phyloP scores from a whole-genome alignment of 495 filamentous ascomycete genomes.

The Penicillium chermesinum region DNA sequence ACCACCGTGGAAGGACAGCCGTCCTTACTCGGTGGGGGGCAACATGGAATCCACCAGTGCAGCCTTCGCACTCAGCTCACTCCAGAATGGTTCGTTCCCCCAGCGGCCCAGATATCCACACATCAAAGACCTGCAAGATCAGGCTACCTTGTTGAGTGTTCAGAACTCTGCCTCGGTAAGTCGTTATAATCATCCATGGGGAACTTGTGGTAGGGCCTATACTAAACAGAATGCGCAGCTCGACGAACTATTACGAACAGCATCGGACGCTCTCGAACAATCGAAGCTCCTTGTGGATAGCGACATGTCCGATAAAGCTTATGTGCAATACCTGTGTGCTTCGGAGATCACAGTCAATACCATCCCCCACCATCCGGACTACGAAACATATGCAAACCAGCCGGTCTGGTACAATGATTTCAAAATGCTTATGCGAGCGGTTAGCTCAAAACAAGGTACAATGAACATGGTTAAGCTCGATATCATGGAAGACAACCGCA shows the following conservation, averaged over 20 bases:
- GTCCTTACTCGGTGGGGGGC: slow-evolving; percentile 27
- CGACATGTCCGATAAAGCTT: slow-evolving; percentile 55
- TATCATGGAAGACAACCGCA: slow-evolving; percentile 41
- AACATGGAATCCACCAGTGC: slow-evolving; percentile 28
- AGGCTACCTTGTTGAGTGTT: slow-evolving; percentile 40
- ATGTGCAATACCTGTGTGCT: slow-evolving; percentile 74
- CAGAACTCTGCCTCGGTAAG: slow-evolving; percentile 17
- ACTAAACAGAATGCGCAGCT: slow-evolving; percentile 29
- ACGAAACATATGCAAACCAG: slow-evolving; percentile 32
- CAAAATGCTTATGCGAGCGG: slow-evolving; percentile 18
- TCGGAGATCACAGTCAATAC: slow-evolving; percentile 69
- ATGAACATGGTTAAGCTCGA: slow-evolving; percentile 42
- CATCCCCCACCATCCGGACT: slow-evolving; percentile 69
- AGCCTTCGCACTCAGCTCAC: slow-evolving; percentile 20
- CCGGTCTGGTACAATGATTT: slow-evolving; percentile 40
- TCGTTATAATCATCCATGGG: too few relatives aligned
- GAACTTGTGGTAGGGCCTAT: background rate
- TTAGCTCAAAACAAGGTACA: slow-evolving; percentile 45
- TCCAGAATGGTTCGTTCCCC: slow-evolving; percentile 20
- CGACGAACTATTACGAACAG: slow-evolving; percentile 27
- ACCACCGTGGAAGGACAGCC: slow-evolving; percentile 33
- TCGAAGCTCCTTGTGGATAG: slow-evolving; percentile 40
- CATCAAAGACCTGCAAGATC: slow-evolving; percentile 66
- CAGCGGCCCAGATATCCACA: slow-evolving; percentile 52
- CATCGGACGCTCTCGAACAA: slow-evolving; percentile 33